Evolutionary conservation across 1,284 basidiomycete species (phyloP).

Genomic region (Caloboletus firmus): DNA sequence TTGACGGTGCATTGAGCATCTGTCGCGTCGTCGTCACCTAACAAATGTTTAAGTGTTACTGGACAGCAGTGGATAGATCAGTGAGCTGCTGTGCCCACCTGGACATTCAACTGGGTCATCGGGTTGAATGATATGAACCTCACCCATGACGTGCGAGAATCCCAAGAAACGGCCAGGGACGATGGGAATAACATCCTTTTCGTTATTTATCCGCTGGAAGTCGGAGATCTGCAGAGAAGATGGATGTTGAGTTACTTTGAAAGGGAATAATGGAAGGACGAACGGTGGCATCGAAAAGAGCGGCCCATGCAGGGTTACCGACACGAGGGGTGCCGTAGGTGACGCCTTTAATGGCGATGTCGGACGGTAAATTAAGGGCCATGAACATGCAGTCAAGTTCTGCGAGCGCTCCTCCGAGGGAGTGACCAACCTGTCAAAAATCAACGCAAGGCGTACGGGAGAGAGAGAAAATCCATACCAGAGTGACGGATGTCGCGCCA

Average conservation of each 20-base stretch:
- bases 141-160: slow-evolving; percentile 44
- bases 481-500: slow-evolving; percentile 38
- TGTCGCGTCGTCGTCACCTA: slow-evolving; percentile 49
- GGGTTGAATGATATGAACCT: slow-evolving; percentile 40
- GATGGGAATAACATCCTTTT: slow-evolving; percentile 47
- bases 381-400: slow-evolving; percentile 54
- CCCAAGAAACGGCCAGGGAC: slow-evolving; percentile 46
- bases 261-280: slow-evolving; percentile 30
- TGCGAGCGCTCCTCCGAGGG: slow-evolving; percentile 58
- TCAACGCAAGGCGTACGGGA: neutral
- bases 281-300: slow-evolving; percentile 34
- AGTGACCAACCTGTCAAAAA: slow-evolving; percentile 47
- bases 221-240: slow-evolving; percentile 36
- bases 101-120: slow-evolving; percentile 41
- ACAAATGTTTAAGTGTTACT: neutral
- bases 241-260: neutral
- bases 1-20: slow-evolving; percentile 46
- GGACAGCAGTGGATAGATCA: neutral
- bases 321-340: slow-evolving; percentile 53
- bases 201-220: slow-evolving; percentile 50
- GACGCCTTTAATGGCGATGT: slow-evolving; percentile 42
- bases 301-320: slow-evolving; percentile 33
- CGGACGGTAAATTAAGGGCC: slow-evolving; percentile 44
- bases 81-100: slow-evolving; percentile 27
- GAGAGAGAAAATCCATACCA: slow-evolving; percentile 29